phyloP scores from a whole-genome alignment of 208 protist species.

The Acanthamoeba lenticulata region DNA sequence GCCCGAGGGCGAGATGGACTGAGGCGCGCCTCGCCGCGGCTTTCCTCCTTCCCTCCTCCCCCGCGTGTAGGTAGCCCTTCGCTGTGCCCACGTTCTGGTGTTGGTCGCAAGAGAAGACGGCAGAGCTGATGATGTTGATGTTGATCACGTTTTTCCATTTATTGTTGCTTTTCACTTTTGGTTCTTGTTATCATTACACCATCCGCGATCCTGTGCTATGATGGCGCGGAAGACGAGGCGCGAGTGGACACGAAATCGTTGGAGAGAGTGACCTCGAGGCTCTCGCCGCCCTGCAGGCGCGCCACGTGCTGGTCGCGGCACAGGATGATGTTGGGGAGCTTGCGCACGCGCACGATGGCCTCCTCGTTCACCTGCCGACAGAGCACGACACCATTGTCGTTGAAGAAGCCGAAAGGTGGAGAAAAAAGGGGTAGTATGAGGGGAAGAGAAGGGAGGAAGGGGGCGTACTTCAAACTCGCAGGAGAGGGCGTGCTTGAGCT shows the following conservation, averaged over 20 bases:
- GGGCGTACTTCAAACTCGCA: background rate
- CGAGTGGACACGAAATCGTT: background rate
- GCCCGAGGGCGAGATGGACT: constrained; percentile 21
- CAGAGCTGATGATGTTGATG: too few relatives aligned
- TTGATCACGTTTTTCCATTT: too few relatives aligned
- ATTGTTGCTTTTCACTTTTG: too few relatives aligned
- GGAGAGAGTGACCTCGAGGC: background rate
- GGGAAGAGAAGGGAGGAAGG: background rate
- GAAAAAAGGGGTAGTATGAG: too few relatives aligned
- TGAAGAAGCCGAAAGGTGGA: too few relatives aligned
- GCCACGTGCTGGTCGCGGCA: constrained; percentile 19
- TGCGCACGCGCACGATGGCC: background rate
- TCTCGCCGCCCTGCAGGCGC: background rate
- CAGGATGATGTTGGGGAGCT: constrained; percentile 22
- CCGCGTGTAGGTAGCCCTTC: background rate
- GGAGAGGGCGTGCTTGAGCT: background rate
- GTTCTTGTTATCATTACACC: too few relatives aligned
- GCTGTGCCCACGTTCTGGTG: too few relatives aligned
- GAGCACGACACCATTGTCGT: too few relatives aligned
- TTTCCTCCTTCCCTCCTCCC: background rate
- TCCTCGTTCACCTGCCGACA: background rate
- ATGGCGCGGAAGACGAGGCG: too few relatives aligned
- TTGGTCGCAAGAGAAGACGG: background rate
- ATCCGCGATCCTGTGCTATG: too few relatives aligned
- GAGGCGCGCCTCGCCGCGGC: background rate